These are phyloP conservation scores for Hypoxylon sp. DNA, from an alignment of 2,329 filamentous ascomycete genomes.

Conservation along the genomic window DNA sequence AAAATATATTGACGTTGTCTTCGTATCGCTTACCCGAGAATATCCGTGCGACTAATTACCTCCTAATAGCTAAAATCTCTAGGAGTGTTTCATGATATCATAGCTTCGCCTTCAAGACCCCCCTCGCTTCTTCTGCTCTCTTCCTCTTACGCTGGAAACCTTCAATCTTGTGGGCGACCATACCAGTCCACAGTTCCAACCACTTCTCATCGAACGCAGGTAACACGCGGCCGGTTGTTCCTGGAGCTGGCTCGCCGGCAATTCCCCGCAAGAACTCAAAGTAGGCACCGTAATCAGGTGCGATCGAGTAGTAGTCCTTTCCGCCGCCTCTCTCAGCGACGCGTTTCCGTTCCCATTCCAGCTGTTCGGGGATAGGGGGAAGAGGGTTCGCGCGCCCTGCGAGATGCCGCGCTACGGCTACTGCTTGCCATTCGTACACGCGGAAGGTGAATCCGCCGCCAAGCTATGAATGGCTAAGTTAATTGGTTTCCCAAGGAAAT, in stretches of 20 bases:
- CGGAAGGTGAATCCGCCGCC: conserved; percentile 58
- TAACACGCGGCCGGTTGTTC: conserved; percentile 57
- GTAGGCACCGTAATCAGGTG: conserved; percentile 56
- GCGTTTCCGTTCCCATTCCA: conserved; percentile 53
- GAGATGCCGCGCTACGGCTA: conserved; percentile 56
- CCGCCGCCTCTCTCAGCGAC: conserved; percentile 52
- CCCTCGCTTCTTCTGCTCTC: conserved; percentile 49
- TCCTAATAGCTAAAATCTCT: not conserved
- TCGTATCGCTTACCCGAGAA: not conserved
- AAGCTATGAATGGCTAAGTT: conserved; percentile 43
- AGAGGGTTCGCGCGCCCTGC: conserved; percentile 52
- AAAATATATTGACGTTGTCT: conserved; percentile 11
- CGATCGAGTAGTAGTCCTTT: conserved; percentile 54
- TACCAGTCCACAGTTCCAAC: conserved; percentile 54
- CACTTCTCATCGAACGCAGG: conserved; percentile 61
- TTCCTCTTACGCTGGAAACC: conserved; percentile 51
- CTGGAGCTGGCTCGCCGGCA: conserved; percentile 59
- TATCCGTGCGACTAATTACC: not conserved
- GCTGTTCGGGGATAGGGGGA: conserved; percentile 51
- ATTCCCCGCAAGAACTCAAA: conserved; percentile 59
- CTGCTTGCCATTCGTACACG: conserved; percentile 58
- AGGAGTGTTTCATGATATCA: conserved; percentile 15
- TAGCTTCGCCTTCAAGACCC: conserved; percentile 43
- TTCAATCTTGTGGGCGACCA: conserved; percentile 52
- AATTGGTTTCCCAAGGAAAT: not conserved